Evolutionary conservation across 2,329 filamentous ascomycete species (phyloP).

Genomic region (Apiospora marii): DNA sequence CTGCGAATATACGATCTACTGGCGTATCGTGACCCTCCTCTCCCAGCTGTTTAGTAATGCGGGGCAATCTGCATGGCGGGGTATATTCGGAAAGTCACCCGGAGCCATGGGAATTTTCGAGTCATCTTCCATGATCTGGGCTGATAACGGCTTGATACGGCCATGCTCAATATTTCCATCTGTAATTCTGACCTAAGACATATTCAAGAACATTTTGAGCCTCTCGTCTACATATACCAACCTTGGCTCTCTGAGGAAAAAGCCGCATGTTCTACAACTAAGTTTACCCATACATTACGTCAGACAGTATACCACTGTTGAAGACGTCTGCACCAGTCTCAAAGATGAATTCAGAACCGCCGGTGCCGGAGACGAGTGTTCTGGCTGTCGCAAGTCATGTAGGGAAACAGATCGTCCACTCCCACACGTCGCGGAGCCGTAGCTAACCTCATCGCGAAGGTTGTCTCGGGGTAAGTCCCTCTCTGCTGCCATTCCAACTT

Average conservation of each 20-base stretch:
- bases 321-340: neutral
- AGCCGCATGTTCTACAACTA: neutral
- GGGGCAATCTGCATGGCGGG: constrained; percentile 26
- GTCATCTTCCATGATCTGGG: constrained; percentile 22
- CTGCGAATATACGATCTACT: neutral
- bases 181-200: neutral
- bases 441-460: constrained; percentile 57
- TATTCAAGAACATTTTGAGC: neutral
- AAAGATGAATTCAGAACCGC: constrained; percentile 50
- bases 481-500: neutral
- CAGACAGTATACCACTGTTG: neutral
- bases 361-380: constrained; percentile 69
- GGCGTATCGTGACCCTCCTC: neutral
- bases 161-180: neutral
- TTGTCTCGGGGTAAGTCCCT: constrained; percentile 74
- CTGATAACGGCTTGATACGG: constrained; percentile 24
- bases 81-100: constrained; percentile 20
- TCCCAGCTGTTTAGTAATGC: constrained; percentile 23
- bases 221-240: neutral
- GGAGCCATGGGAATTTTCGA: constrained; percentile 25
- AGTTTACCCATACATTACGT: neutral
- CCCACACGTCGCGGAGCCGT: constrained; percentile 34
- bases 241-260: neutral
- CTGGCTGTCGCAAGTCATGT: constrained; percentile 96
- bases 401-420: constrained; percentile 37